Base-by-base conservation (phyloP, 345 rosid species). In the Cardamine occulta region DNA sequence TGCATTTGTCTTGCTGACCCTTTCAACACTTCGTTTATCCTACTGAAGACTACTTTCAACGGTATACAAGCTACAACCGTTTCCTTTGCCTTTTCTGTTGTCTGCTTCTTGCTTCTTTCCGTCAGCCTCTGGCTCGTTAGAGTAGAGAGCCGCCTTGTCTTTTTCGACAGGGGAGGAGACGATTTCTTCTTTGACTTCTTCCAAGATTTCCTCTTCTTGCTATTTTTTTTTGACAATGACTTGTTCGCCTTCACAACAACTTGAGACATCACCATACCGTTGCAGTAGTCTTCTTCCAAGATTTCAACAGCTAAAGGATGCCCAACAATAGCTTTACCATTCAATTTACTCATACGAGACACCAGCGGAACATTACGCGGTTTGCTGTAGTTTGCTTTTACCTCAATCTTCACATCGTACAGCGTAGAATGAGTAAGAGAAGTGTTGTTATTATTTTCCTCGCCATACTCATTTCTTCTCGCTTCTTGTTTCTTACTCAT, bases 31-130 rank as follows among this genome's bases (percentile, higher is more conserved):
- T 96, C 88, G 5, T 78, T 85, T 78, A 96, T 87, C 85, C 99
- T 82, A 80, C 97, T 93, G 83, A 93, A 93, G n/a, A 91, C 96
- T 82, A 96, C 44, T 81, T 87, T 91, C 65, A 96, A 76, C 11
- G 99, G 99, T 69, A 96, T 79, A 78, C 97, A 96, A 31, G 96
- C 83, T 45, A 96, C 72, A 17, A 85, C 96, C 8, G 91, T 83
- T 73, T 84, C 90, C 63, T 74, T 86, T 0, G 82, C 85, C 77
- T 91, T 89, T 80, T 82, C 88, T 52, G 75, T 80, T 29, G 66
- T 83, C 72, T 81, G 84, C 78, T 73, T 77, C 78, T 78, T 79
- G 68, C 66, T 59, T 68, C 66, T 85, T 64, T 69, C 84, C 8
- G 72, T 71, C 69, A 61, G 76, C 64, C 71, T 87, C 42, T 84